Conservation (phyloP, 306 rosid species). For the Trifolium fragiferum region DNA sequence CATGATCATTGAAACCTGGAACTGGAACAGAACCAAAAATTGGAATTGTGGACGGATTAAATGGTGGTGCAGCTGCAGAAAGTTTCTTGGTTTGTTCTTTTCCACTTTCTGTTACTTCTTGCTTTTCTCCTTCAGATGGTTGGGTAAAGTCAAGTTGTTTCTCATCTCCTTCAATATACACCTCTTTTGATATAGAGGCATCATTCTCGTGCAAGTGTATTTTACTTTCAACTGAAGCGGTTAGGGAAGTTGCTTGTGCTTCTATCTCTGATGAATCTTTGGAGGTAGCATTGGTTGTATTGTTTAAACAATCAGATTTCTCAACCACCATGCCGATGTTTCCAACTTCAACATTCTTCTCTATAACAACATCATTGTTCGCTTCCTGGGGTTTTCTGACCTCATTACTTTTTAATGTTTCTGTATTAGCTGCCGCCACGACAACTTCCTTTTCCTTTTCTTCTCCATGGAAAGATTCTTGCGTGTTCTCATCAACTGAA, state of each 20-base stretch:
- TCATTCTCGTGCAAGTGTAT: conserved; percentile 44
- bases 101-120: conserved; percentile 70
- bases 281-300: conserved; percentile 29
- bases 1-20: conserved; percentile 81
- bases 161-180: conserved; percentile 49
- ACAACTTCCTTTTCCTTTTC: conserved; percentile 44
- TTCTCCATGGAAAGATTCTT: conserved; percentile 36
- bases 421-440: conserved; percentile 40
- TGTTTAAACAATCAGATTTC: conserved; percentile 45
- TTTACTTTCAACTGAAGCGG: conserved; percentile 47
- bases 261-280: conserved; percentile 46
- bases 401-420: conserved; percentile 41
- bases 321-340: conserved; percentile 44
- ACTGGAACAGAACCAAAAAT: conserved; percentile 71
- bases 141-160: conserved; percentile 43
- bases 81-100: conserved; percentile 92
- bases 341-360: conserved; percentile 50
- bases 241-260: conserved; percentile 36
- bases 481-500: conserved; percentile 44
- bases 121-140: conserved; percentile 66
- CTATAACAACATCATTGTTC: conserved; percentile 40
- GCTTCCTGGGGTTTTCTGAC: conserved; percentile 46
- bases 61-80: conserved; percentile 97
- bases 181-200: conserved; percentile 35
- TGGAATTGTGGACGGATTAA: conserved; percentile 84